Evolutionary conservation across 2,329 filamentous ascomycete species (phyloP), one percentile per base, ranked within the genome.

Genomic region (Remersonia thermophila): DNA sequence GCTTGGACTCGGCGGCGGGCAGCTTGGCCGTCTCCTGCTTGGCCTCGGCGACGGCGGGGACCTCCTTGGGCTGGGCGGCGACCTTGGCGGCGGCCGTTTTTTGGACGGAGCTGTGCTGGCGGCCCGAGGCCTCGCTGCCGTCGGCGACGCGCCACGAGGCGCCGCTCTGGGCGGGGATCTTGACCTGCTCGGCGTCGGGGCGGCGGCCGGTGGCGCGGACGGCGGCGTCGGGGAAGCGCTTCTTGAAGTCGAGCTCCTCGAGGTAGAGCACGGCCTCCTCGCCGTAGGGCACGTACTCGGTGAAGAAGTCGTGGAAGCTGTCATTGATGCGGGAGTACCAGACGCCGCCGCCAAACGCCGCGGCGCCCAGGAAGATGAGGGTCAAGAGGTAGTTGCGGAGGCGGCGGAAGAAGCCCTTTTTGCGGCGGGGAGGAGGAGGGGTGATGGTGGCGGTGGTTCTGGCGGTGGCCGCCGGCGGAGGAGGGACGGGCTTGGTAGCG

Each of bases 221-320:
- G 27, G 59, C 39, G 47, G 60, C 63, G 52, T 60, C 65, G 48
- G 62, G 73, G 65, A 94, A 95, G 39, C 83, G 78, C 61, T 81
- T 86, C 55, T 81, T 77, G 66, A 94, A 95, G 53, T 95, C 86
- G 48, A 81, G 75, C 63, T 98, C 91, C 62, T 98, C 91, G 35
- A 98, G 79, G 63, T 93, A 96, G 17, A 93, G 75, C 31, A 98
- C 89, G 13, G 82, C 82, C 56, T 94, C 84, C 63, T 98, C 91
- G 52, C 87, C 91, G 49, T 83, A 94, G 15, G 91, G 91, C 13
- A 98, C 64, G 59, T 89, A 98, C 63, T 95, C 87, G 51, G 87
- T 96, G 64, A 98, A 98, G 67, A 95, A 55, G 61, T 98, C 91
- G 63, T 98, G 89, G 72, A 96, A 98, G 63, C 85, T 94, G 67